Evolutionary conservation across 2,329 filamentous ascomycete species (phyloP), one percentile per base, ranked within the genome.

Genomic region (Fusarium chuoi): DNA sequence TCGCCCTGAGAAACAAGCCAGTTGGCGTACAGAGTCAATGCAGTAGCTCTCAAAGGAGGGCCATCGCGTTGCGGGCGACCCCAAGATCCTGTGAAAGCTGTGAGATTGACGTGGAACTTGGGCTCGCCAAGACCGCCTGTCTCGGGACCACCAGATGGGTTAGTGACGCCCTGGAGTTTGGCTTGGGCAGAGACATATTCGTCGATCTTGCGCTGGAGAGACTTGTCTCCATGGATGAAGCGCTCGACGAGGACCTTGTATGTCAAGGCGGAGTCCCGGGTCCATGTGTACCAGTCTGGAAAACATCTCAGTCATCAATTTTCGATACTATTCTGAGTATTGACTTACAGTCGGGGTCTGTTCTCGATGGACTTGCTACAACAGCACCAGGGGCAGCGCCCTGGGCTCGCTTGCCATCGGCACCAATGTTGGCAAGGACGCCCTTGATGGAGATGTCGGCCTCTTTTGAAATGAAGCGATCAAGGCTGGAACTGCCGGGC

Each of bases 281-380:
- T 94, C 93, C 93, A 95, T 1, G 92, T 94, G 78, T 90, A 95
- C 81, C 87, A 94, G 80, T 95, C 91, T 93, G 80, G 78, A 10
- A 1, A 72, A 2, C 7, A 0, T 52, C 28, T 59, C 5, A 62
- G 42, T 26, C 4, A n/a, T 15, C 13, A 2, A 13, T 22, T 10
- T 3, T 5, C 2, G 9, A 22, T 4, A 12, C 2, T 20, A 20
- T 28, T 2, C 5, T 9, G 1, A 7, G 36, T 15, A 11, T 35
- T 28, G 11, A 35, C 65, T 48, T 49, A 74, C 70, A 74, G 10
- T 89, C 83, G 13, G 89, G 89, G 44, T 87, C 82, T 26, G 72
- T 71, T 55, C 81, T 86, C 51, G 85, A 87, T 3, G 89, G 89
- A 44, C 85, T 87, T 20, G 89, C 89, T 70, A 90, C 80, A 17